Base-by-base conservation (phyloP, 352 stramenopile species). In the Globisporangium irregulare region DNA sequence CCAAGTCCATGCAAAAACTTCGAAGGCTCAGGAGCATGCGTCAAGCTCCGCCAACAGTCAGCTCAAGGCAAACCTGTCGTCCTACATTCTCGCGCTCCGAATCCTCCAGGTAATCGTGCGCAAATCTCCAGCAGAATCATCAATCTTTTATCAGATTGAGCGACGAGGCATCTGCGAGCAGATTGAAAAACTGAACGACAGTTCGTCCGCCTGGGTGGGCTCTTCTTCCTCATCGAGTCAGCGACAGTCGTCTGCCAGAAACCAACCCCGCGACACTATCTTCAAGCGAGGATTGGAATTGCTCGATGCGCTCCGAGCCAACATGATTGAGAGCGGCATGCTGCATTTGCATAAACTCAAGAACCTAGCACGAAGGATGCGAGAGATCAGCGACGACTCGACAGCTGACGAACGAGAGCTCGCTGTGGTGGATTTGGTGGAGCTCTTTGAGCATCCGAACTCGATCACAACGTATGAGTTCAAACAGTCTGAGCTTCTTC, bases 401-500 rank as follows among this genome's bases (percentile, higher is more conserved):
- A 43, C 62, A 1, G 38, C 38, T 14, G 57, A 75, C 20, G 79
- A 90, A 22, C 77, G 77, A 50, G 73, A 90, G n/a, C 66, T 90
- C 10, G 75, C 86, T 27, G 70, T 93, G 20, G 67, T 89, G 14
- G 86, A 92, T 69, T 72, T 94, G 24, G 80, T 92, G 41, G 86
- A 94, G 56, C 69, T 94, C 27, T 91, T 94, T 59, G 82, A 92
- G 24, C 76, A 92, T 54, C 71, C 81, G 38, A 88, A 90, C 61
- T 85, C 81, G 12, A 90, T 95, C 54, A 95, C 87, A 24, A 89
- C 84, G 0, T 91, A 92, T 36, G 87, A 95, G 58, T 92, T 95
- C 68, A 93, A 92, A 59, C 86, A 93, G 43, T 95, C 86, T 1
- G 75, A 87, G 54, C 68, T 95, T 1, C 74, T 95, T 8, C 78